These are phyloP conservation scores for Penicillium dipodomyicola DNA, from an alignment of 495 filamentous ascomycete genomes.

Conservation along the genomic window DNA sequence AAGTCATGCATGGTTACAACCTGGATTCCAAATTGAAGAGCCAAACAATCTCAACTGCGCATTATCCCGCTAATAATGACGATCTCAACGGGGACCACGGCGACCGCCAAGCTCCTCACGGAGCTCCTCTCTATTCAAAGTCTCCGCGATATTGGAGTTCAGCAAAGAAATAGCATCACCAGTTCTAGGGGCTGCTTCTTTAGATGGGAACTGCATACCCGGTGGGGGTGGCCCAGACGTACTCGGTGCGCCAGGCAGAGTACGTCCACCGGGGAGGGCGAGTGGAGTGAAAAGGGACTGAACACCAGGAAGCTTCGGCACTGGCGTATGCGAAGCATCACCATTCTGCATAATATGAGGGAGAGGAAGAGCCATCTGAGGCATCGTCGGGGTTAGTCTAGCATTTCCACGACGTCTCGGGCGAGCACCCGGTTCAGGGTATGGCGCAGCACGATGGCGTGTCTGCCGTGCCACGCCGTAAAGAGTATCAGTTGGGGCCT, in stretches of 20 bases:
- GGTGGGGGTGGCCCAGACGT: neutral
- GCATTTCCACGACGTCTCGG: neutral
- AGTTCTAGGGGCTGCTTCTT: neutral
- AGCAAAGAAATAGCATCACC: neutral
- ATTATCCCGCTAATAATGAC: neutral
- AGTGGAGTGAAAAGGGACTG: neutral
- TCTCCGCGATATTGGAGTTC: neutral
- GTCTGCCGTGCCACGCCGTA: neutral
- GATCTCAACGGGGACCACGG: neutral
- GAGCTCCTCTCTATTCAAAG: neutral
- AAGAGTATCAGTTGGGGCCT: neutral
- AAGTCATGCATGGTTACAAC: neutral
- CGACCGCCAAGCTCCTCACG: neutral
- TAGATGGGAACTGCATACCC: neutral
- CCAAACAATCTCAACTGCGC: neutral
- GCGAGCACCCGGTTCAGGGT: neutral
- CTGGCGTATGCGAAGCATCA: neutral
- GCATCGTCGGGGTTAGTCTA: neutral
- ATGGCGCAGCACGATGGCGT: neutral
- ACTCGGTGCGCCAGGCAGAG: too few relatives aligned
- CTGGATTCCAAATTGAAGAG: neutral
- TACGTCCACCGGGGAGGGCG: neutral
- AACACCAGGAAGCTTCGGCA: neutral
- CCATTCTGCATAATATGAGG: neutral
- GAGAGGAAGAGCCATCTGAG: neutral